These are phyloP conservation scores for Elongisporangium anandrum DNA, from an alignment of 352 stramenopile genomes.

Conservation along the genomic window DNA sequence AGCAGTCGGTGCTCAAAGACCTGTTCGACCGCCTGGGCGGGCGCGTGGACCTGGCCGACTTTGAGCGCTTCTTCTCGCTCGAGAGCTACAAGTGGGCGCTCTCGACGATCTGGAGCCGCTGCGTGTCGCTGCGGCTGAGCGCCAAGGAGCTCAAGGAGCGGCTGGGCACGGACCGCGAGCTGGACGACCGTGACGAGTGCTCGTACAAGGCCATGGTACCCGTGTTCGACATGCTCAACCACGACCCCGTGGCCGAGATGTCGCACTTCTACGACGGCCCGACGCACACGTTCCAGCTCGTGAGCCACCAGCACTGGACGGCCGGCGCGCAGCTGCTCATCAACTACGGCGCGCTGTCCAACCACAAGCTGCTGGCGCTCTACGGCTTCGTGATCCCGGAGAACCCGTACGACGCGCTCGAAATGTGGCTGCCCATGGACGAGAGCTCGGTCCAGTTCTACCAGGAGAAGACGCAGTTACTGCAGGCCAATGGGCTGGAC, in stretches of 20 bases:
- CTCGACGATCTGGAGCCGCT: conserved; percentile 86
- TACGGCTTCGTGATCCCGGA: conserved; percentile 73
- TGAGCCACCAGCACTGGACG: conserved; percentile 70
- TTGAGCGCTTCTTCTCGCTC: conserved; percentile 50
- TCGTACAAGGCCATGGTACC: conserved; percentile 77
- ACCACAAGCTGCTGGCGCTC: conserved; percentile 76
- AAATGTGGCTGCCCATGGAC: conserved; percentile 73
- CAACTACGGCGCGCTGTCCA: conserved; percentile 77
- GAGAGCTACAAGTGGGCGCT: conserved; percentile 79
- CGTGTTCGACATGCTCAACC: conserved; percentile 87
- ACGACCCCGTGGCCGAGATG: conserved; percentile 73
- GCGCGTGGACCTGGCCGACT: conserved; percentile 18
- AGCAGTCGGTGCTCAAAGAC: conserved; percentile 34
- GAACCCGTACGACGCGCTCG: conserved; percentile 69
- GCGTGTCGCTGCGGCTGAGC: conserved; percentile 57
- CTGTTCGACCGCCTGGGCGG: conserved; percentile 36
- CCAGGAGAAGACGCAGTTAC: conserved; percentile 35
- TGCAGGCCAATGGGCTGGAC: conserved; percentile 50
- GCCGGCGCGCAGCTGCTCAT: conserved; percentile 74
- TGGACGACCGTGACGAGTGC: conserved; percentile 10
- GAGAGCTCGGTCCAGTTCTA: conserved; percentile 34
- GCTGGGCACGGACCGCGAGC: conserved; percentile 1
- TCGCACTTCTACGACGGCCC: conserved; percentile 58
- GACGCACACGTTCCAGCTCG: conserved; percentile 49
- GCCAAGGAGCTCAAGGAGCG: conserved; percentile 12